Evolutionary conservation across 192 early-diverging fungal species (phyloP), one percentile per base, ranked within the genome.

Genomic region (Coemansia sp.): DNA sequence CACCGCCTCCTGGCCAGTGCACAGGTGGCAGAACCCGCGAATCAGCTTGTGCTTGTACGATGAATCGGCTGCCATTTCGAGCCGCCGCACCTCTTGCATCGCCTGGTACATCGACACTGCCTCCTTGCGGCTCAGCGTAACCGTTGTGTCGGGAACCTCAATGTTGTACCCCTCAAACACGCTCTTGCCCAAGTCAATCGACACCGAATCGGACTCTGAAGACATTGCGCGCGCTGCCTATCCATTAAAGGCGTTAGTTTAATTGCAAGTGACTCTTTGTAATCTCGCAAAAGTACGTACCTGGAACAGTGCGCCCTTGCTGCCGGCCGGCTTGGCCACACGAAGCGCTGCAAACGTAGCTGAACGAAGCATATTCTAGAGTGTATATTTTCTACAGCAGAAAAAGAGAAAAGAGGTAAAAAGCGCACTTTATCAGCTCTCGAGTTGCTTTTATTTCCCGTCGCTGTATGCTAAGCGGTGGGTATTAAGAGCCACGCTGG

Each of bases 11-110:
- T 98, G 94, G 58, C 94, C 94, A 62, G 89, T 98, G 73, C 94
- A 96, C 85, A 98, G 84, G 82, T 98, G 96, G 84, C 95, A 97
- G 90, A 98, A 98, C 61, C 95, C 95, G 57, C 95, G 90, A 70
- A 98, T 97, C 80, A 92, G 82, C 83, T 96, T 97, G 64, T 88
- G 86, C 85, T 98, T 98, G 89, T 98, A 98, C 61, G 93, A 87
- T 69, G 88, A 85, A 80, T 98, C 96, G 23, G 91, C 91, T 54
- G 93, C 91, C 83, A 89, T 94, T 83, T 98, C 96, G 77, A 98
- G 82, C 49, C 94, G 85, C 59, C 96, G 84, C 84, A 98, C 95
- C 50, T 69, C 73, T 51, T 90, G 87, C 94, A 98, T 96, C 71
- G 84, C 83, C 67, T 84, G 87, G 84, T 95, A 98, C 85, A 98